phyloP scores from a whole-genome alignment of 768 basidiomycete genomes.

The Collybia sp. region DNA sequence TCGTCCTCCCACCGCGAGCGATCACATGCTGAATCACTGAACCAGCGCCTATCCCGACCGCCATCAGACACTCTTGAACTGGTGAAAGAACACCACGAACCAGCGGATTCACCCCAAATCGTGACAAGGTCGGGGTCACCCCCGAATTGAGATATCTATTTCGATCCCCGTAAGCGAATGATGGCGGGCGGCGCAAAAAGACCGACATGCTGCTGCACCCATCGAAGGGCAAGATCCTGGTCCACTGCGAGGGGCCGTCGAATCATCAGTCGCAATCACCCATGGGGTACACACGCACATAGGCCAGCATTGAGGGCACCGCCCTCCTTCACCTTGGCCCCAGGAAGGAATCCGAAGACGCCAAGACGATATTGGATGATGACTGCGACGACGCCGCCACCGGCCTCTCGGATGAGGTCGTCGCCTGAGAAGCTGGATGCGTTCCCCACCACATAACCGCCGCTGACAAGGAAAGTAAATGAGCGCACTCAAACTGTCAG shows the following conservation, averaged over 20 bases:
- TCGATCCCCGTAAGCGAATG: slow-evolving; percentile 1
- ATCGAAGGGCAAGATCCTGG: slow-evolving; percentile 35
- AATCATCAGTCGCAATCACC: background rate
- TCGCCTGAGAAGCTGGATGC: slow-evolving; percentile 23
- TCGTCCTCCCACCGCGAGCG: slow-evolving; percentile 39
- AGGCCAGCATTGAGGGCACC: slow-evolving; percentile 45
- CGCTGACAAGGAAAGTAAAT: slow-evolving; percentile 7
- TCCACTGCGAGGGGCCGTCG: slow-evolving; percentile 28
- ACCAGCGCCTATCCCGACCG: slow-evolving; percentile 29
- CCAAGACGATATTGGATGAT: slow-evolving; percentile 40
- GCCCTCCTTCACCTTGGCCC: slow-evolving; percentile 31
- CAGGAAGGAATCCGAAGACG: slow-evolving; percentile 43
- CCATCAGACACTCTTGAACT: background rate
- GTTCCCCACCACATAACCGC: slow-evolving; percentile 24
- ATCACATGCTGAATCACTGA: slow-evolving; percentile 46
- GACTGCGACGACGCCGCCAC: slow-evolving; percentile 29
- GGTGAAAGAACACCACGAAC: slow-evolving; percentile 11
- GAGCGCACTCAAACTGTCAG: background rate
- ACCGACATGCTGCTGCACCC: slow-evolving; percentile 38
- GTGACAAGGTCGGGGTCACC: slow-evolving; percentile 50
- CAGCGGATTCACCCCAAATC: slow-evolving; percentile 52
- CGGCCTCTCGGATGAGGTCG: slow-evolving; percentile 28
- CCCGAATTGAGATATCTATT: slow-evolving; percentile 47
- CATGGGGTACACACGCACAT: slow-evolving; percentile 21
- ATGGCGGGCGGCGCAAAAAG: background rate